Evolutionary conservation across 2,329 filamentous ascomycete genomes (phyloP), one percentile per base, ranked within the genome.

Genomic region (Zelopaecilomyces penicillatus): DNA sequence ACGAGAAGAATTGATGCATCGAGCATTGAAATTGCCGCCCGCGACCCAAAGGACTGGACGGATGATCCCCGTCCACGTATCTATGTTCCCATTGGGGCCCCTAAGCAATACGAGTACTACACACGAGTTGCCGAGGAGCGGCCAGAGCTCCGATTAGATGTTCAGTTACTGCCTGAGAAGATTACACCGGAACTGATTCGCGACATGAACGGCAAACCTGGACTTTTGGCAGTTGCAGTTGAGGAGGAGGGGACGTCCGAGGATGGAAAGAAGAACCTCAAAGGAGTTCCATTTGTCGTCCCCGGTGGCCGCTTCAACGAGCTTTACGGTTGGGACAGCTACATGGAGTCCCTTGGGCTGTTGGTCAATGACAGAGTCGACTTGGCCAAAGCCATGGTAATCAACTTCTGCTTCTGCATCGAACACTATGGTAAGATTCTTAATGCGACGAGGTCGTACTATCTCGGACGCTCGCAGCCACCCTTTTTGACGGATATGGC

Each of bases 401-500:
- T 79, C 56, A 95, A 98, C 69, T 97, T 97, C 65, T 94, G 88
- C 65, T 98, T 98, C 71, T 95, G 88, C 68, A 97, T 98, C 65
- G 83, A 90, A 63, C 91, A 98, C 66, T 98, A 98, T 62, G 91
- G 90, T 58, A 98, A 97, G 71, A 95, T 98, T 48, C 78, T 97
- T 53, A 98, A 98, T 65, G 93, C 93, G 42, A 98, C 93, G 46
- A 80, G 93, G 32, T 90, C 90, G 2, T 98, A 98, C 72, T 98
- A 98, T 61, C 80, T 98, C 11, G 85, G 81, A 52, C 84, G 93
- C 47, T 96, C 93, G 2, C 93, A 98, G 65, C 93, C 93, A 2
- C 93, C 93, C 0, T 97, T 98, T 68, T 71, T 98, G 45, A 98
- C 93, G 2, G 93, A 98, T 65, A 96, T 98, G 89, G 86, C 91